A percentile compares a stretch with the other conserved stretches of the same genome.
Conservation (phyloP, 2,329 filamentous ascomycete genomes). For the Westerdykella aurantiaca region DNA sequence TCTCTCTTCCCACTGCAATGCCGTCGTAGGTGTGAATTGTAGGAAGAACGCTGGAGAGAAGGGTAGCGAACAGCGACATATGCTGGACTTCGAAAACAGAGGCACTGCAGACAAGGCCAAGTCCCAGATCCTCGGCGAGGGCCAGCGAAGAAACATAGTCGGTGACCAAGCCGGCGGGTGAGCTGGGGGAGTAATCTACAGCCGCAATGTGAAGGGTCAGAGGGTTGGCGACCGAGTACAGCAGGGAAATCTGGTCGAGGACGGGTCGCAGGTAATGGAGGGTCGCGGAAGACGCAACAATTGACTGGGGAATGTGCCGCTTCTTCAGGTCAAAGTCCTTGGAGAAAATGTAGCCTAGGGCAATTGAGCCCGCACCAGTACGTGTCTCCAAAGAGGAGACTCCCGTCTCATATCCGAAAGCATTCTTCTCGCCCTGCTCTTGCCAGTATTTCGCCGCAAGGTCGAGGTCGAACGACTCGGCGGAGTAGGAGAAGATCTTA, state of each 20-base stretch:
- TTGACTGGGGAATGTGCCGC: slow-evolving; percentile 83
- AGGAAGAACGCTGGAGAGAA: slow-evolving; percentile 72
- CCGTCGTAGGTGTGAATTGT: slow-evolving; percentile 86
- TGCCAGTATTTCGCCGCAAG: slow-evolving; percentile 75
- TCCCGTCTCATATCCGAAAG: slow-evolving; percentile 71
- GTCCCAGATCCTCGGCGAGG: slow-evolving; percentile 80
- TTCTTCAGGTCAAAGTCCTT: slow-evolving; percentile 91
- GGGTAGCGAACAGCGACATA: slow-evolving; percentile 82
- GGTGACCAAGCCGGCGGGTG: slow-evolving; percentile 66
- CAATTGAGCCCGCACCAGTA: slow-evolving; percentile 81
- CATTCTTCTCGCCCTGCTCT: slow-evolving; percentile 64
- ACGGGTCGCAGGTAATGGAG: slow-evolving; percentile 74
- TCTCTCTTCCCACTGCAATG: slow-evolving; percentile 75
- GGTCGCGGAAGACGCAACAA: slow-evolving; percentile 79
- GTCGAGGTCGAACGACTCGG: slow-evolving; percentile 88
- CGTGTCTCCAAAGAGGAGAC: slow-evolving; percentile 81
- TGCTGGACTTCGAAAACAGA: slow-evolving; percentile 92
- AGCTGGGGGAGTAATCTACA: slow-evolving; percentile 68
- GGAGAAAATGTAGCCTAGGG: slow-evolving; percentile 95
- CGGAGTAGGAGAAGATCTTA: slow-evolving; percentile 96
- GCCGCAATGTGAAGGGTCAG: slow-evolving; percentile 90
- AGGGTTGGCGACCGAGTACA: slow-evolving; percentile 88
- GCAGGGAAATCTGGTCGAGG: slow-evolving; percentile 83
- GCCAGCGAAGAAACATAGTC: slow-evolving; percentile 80
- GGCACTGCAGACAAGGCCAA: slow-evolving; percentile 77